A percentile compares a stretch with the other conserved stretches of the same genome.
Conservation (phyloP, 192 early-diverging fungal species). For the Chytriomyces sp. region DNA sequence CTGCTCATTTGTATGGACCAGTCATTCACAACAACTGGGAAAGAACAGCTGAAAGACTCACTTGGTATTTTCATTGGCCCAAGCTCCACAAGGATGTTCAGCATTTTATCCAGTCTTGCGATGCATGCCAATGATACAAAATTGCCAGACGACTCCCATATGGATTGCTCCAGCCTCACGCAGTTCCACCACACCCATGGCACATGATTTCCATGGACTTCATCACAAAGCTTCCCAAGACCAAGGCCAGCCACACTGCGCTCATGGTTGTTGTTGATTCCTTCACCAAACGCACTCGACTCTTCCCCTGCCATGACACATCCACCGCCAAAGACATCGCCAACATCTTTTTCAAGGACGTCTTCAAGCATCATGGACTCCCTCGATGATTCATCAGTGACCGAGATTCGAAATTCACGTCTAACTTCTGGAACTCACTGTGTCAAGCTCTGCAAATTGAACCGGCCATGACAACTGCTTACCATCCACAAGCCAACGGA, state of each 20-base stretch:
- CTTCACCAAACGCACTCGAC: background rate
- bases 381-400: conserved; percentile 36
- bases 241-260: background rate
- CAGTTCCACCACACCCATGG: background rate
- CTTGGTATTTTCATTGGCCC: conserved; percentile 31
- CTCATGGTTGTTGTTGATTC: conserved; percentile 22
- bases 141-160: conserved; percentile 38
- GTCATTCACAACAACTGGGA: too few species aligned
- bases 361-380: conserved; percentile 12
- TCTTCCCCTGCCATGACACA: conserved; percentile 10
- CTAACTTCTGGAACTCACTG: background rate
- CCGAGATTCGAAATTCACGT: conserved; percentile 48
- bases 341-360: conserved; percentile 33
- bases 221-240: conserved; percentile 13
- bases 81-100: conserved; percentile 9
- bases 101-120: conserved; percentile 19
- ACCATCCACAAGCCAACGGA: too few species aligned
- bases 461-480: too few species aligned
- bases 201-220: background rate
- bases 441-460: conserved; percentile 20
- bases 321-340: conserved; percentile 11
- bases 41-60: conserved; percentile 15
- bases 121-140: conserved; percentile 29
- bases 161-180: too few species aligned
- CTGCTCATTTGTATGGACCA: background rate